A percentile compares a stretch with the other conserved stretches of the same genome.
Conservation (phyloP, 257 asterid genomes). For the Petunia axillaris region DNA sequence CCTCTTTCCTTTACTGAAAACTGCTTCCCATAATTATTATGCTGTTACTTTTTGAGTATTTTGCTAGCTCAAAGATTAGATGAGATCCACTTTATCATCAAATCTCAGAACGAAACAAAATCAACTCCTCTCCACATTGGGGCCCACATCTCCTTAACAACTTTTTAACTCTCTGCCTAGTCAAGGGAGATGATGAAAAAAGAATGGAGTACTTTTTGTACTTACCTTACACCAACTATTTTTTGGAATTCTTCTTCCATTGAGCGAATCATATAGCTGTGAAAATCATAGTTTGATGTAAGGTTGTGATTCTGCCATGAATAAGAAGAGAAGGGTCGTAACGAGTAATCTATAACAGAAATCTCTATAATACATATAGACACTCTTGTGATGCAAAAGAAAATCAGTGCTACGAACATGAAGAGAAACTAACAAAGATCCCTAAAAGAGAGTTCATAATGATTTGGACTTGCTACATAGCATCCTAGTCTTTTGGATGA, state of each 20-base stretch:
- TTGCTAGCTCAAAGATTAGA: not conserved
- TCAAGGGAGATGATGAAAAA: not conserved
- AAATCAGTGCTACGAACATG: not conserved
- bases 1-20: not conserved
- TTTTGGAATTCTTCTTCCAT: constrained; percentile 99
- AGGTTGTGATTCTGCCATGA: constrained; percentile 99
- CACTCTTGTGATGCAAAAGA: constrained; percentile 1
- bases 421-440: constrained; percentile 11
- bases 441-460: not conserved
- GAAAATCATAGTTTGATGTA: constrained; percentile 91
- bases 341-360: constrained; percentile 24
- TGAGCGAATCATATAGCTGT: constrained; percentile 99
- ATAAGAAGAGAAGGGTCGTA: constrained; percentile 45
- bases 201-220: not conserved
- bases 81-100: constrained; percentile 3
- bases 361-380: constrained; percentile 1
- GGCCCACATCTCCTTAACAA: not conserved
- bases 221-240: constrained; percentile 96
- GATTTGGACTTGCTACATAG: not conserved
- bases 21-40: not conserved
- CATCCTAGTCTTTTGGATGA: not conserved
- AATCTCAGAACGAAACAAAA: constrained; percentile 16
- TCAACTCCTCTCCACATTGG: not conserved
- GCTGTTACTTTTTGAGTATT: not conserved
- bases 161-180: not conserved